Percentiles rank a stretch among this genome's conserved stretches.
Evolutionary conservation across 495 filamentous ascomycete genomes (phyloP).

Genomic region (Neurospora intermedia): DNA sequence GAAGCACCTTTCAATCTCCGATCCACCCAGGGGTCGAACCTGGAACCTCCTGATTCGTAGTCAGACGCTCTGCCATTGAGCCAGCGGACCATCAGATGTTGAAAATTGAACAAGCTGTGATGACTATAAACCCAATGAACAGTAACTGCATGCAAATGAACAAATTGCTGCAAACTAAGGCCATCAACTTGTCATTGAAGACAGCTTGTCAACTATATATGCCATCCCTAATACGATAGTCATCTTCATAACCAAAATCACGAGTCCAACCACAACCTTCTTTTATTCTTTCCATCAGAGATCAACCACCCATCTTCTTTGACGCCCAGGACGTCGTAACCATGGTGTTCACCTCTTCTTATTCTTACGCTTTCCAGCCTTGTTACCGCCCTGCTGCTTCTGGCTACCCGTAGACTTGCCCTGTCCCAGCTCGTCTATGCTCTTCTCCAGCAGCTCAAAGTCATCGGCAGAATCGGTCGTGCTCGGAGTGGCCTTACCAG

Average conservation of each 20-base stretch:
- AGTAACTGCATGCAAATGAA: background rate
- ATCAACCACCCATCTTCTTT: too few species aligned
- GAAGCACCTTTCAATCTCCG: background rate
- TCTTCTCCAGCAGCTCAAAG: slow-evolving; percentile 47
- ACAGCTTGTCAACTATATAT: too few species aligned
- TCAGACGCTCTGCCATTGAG: background rate
- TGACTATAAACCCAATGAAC: background rate
- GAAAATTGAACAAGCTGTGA: background rate
- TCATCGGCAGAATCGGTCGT: slow-evolving; percentile 42
- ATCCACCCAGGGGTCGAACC: background rate
- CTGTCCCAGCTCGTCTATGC: slow-evolving; percentile 31
- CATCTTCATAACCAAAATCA: background rate
- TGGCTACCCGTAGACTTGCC: slow-evolving; percentile 30
- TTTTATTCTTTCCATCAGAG: background rate
- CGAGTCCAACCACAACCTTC: background rate
- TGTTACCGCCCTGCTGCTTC: slow-evolving; percentile 25
- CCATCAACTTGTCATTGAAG: background rate
- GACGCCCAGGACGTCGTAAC: too few species aligned
- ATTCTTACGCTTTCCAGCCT: slow-evolving; percentile 34
- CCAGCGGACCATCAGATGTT: background rate
- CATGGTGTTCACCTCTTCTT: slow-evolving; percentile 32
- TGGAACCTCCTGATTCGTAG: background rate
- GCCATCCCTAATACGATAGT: background rate
- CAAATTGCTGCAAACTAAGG: background rate
- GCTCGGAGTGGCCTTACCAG: slow-evolving; percentile 29